Evolutionary conservation across 2,329 filamentous ascomycete species (phyloP).

Genomic region (Plectosphaerella cucumerina): DNA sequence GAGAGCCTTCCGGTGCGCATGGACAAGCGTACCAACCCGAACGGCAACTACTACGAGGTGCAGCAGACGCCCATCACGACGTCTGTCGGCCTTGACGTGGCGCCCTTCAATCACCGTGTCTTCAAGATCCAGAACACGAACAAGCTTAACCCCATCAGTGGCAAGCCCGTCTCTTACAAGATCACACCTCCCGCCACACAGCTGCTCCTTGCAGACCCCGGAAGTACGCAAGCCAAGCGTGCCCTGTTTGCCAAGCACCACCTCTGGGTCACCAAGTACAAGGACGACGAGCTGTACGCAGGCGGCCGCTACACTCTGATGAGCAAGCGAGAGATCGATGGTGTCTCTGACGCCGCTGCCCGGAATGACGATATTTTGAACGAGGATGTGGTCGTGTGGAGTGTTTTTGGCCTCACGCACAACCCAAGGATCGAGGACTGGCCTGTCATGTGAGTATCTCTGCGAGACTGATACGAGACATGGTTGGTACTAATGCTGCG

Average conservation of each 20-base stretch:
- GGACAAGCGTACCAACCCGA: constrained; percentile 36
- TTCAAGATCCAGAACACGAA: constrained; percentile 29
- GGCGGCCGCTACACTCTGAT: constrained; percentile 23
- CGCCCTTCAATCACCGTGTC: constrained; percentile 22
- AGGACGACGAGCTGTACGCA: constrained; percentile 23
- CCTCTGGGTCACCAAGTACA: constrained; percentile 22
- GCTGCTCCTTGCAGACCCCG: constrained; percentile 21
- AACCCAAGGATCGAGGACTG: constrained; percentile 54
- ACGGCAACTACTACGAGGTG: constrained; percentile 39
- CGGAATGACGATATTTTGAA: constrained; percentile 44
- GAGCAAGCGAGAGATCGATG: constrained; percentile 24
- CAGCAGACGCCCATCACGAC: constrained; percentile 37
- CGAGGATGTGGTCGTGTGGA: constrained; percentile 42
- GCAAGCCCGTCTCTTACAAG: constrained; percentile 31
- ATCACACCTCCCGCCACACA: constrained; percentile 30
- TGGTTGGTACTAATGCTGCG: background rate
- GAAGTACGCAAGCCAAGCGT: constrained; percentile 14
- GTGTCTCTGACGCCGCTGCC: constrained; percentile 16
- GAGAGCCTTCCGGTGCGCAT: constrained; percentile 17
- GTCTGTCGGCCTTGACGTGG: constrained; percentile 36
- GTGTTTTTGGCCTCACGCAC: constrained; percentile 48
- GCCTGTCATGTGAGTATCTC: constrained; percentile 51
- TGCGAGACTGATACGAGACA: too few species aligned
- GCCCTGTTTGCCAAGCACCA: constrained; percentile 22
- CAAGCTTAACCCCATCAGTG: constrained; percentile 25